Evolutionary conservation across 2,329 filamentous ascomycete genomes (phyloP), one percentile per base, ranked within the genome.

Genomic region (Diaporthe ilicicola): DNA sequence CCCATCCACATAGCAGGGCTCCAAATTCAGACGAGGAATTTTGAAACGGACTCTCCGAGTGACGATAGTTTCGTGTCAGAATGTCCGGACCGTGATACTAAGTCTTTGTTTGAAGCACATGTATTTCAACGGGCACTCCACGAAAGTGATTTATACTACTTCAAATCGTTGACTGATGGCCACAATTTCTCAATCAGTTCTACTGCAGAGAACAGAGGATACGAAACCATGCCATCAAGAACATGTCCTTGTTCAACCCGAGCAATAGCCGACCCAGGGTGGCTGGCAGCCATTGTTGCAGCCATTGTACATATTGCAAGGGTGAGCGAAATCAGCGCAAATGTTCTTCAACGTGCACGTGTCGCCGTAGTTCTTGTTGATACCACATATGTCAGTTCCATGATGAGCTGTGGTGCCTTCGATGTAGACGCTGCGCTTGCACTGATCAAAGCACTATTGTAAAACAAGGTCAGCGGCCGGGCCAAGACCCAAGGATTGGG

Each of bases 361-460:
- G 27, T 84, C 81, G 12, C 68, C 68, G 24, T 70, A 70, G 59
- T 70, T 70, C 9, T 59, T 42, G 59, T 70, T 70, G 34, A 70
- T 70, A n/a, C 56, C 56, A 22, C 37, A 42, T 19, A 62, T 15
- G n/a, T 62, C 56, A 10, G 34, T 37, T 10, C 55, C 55, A 12
- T 42, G 74, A 32, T 74, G 76, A 12, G 82, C 83, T 12, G 80
- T 78, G 5, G 79, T 76, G 4, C 81, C 81, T 72, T 82, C 79
- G 32, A 86, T 78, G 72, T 84, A 79, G 39, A 86, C 82, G 73
- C 84, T 84, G 24, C 84, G 80, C 69, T 81, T 81, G 73, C 82
- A 81, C 46, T 78, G 78, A 56, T 51, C 67, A 22, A 44, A 67
- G 61, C 68, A 70, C 62, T 66, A 12, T 54, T 27, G 4, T 7